Percentiles rank a stretch among this genome's conserved stretches.
phyloP scores from a whole-genome alignment of 129 eudicot genomes.

The Logfia minima region DNA sequence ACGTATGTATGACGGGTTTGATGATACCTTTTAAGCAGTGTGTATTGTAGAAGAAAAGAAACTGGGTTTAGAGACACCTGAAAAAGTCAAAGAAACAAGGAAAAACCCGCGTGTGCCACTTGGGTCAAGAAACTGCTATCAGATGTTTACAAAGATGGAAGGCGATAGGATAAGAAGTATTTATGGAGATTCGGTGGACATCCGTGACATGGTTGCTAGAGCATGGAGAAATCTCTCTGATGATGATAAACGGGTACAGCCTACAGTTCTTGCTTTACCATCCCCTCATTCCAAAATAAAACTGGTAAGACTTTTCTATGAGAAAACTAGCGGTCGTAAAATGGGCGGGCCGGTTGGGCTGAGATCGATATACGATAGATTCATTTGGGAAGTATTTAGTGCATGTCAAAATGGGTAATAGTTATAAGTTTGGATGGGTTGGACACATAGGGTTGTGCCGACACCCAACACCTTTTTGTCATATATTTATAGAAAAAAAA shows the following conservation, averaged over 20 bases:
- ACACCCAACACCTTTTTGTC: background rate
- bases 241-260: conserved; percentile 41
- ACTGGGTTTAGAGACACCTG: background rate
- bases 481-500: no score
- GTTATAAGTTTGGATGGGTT: background rate
- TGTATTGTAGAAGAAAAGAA: conserved; percentile 21
- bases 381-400: background rate
- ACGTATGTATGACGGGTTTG: background rate
- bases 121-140: conserved; percentile 53
- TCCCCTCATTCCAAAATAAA: background rate
- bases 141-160: conserved; percentile 51
- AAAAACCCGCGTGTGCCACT: conserved; percentile 40
- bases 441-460: background rate
- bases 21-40: conserved; percentile 23
- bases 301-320: background rate
- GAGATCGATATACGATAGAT: background rate
- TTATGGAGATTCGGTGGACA: conserved; percentile 36
- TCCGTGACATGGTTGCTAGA: conserved; percentile 42
- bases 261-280: background rate
- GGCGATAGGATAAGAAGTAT: conserved; percentile 45
- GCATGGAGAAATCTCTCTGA: conserved; percentile 57
- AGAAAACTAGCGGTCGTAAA: background rate
- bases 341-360: background rate
- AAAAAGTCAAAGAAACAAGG: conserved; percentile 30
- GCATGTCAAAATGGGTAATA: background rate